phyloP scores from a whole-genome alignment of 768 basidiomycete species.

The Mycena venus region DNA sequence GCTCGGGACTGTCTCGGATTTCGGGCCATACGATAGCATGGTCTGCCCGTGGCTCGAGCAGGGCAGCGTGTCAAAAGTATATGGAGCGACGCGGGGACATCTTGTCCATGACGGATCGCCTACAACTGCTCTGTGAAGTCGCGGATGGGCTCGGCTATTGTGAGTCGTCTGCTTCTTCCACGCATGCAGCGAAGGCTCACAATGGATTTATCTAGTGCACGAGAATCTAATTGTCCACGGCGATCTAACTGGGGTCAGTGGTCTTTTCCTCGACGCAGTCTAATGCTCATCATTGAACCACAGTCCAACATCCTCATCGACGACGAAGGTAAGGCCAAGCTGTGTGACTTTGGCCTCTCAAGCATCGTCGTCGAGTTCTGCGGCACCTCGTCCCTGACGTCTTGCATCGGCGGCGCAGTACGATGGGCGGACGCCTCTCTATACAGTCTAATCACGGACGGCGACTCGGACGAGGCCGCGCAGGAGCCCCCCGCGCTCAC shows the following conservation, averaged over 20 bases:
- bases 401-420: slow-evolving; percentile 58
- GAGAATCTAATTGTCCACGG: slow-evolving; percentile 55
- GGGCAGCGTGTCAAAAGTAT: slow-evolving; percentile 52
- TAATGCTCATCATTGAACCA: slow-evolving; percentile 8
- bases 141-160: slow-evolving; percentile 55
- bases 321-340: slow-evolving; percentile 53
- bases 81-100: slow-evolving; percentile 53
- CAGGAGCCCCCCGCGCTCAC: slow-evolving; percentile 37
- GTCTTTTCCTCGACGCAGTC: background rate
- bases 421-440: slow-evolving; percentile 63
- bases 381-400: slow-evolving; percentile 45
- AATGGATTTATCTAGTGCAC: slow-evolving; percentile 45
- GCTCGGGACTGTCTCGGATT: slow-evolving; percentile 51
- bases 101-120: slow-evolving; percentile 48
- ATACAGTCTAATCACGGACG: slow-evolving; percentile 46
- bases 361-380: slow-evolving; percentile 51
- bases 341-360: slow-evolving; percentile 64
- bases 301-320: slow-evolving; percentile 64
- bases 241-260: slow-evolving; percentile 56
- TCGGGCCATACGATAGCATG: slow-evolving; percentile 53
- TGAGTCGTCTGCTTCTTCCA: slow-evolving; percentile 37
- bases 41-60: slow-evolving; percentile 59
- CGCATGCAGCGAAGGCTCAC: background rate
- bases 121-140: slow-evolving; percentile 53
- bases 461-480: slow-evolving; percentile 46